Base-by-base conservation (phyloP, 192 early-diverging fungal genomes). In the Ramicandelaber brevisporus region DNA sequence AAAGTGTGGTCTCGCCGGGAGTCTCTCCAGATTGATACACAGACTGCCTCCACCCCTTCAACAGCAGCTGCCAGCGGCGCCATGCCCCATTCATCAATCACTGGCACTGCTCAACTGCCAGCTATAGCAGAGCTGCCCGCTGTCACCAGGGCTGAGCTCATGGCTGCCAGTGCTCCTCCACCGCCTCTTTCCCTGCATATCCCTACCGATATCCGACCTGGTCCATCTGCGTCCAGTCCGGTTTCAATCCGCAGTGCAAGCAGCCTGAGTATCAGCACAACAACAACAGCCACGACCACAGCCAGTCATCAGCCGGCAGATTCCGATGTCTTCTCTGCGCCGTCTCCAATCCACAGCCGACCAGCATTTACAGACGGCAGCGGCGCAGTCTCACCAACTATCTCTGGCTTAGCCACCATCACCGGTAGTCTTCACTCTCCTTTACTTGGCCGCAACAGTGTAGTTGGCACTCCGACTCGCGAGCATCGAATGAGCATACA, bases 201-300 rank as follows among this genome's bases (percentile, higher is more conserved):
- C 6, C 26, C 22, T 14, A 20, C 23, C 14, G 13, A n/a, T 26
- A 12, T 25, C 14, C 26, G 11, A 27, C 5, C 26, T 14, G n/a
- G n/a, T n/a, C n/a, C 26, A 11, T 14, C 11, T 27, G 40, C 28
- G 46, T 38, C 25, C 17, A 34, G 3, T 36, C 33, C 44, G 50
- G 53, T 36, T 40, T 49, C 14, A 43, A 39, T 30, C 50, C 53
- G 11, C 29, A 47, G 3, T 46, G 48, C 31, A 38, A 50, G 1
- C 25, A 55, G n/a, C 9, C 37, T 17, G 53, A 56, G 14, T 9
- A 18, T 11, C 29, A 18, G 12, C 26, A 22, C 24, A 13, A 23
- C 31, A 8, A 30, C 30, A 23, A 32, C 20, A 8, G 27, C 9
- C 20, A 31, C 19, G 22, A 27, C 21, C 31, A 26, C 27, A 7